These are phyloP conservation scores for Carex littledalei DNA, from an alignment of 176 grass and related monocot genomes.

Conservation along the genomic window DNA sequence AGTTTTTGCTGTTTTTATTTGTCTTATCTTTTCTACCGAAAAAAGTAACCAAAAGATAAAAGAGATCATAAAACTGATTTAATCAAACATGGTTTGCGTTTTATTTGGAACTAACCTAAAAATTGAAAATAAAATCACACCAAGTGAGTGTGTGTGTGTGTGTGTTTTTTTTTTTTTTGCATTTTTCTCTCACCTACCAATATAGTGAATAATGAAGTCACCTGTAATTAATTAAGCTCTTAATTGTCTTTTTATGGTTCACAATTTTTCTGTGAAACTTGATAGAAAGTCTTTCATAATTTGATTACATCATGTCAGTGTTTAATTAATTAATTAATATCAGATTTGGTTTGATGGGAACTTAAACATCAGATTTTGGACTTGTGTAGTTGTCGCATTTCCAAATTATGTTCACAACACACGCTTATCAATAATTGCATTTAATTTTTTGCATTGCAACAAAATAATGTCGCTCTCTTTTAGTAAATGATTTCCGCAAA, in stretches of 20 bases:
- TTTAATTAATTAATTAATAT: not conserved
- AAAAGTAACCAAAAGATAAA: no score
- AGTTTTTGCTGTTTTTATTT: no score
- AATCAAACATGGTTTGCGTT: no score
- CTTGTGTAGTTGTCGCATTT: not conserved
- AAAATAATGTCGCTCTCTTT: not conserved
- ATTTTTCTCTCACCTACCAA: not conserved
- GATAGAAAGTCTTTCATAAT: not conserved
- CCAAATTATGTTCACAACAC: not conserved
- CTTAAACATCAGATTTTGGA: not conserved
- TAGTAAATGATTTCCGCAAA: not conserved
- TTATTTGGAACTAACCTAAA: not conserved
- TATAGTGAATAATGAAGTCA: no score
- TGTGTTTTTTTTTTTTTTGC: not conserved
- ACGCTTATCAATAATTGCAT: conserved; percentile 6
- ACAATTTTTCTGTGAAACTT: not conserved
- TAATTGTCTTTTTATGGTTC: not conserved
- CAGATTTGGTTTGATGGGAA: not conserved
- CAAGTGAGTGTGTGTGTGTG: not conserved
- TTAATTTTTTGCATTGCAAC: not conserved
- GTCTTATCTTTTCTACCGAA: no score
- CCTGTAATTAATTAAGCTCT: no score
- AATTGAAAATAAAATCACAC: not conserved
- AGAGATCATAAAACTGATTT: no score
- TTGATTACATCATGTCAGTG: not conserved